Evolutionary conservation across 1,284 basidiomycete genomes (phyloP).

Genomic region (Sanghuangporus weigelae): DNA sequence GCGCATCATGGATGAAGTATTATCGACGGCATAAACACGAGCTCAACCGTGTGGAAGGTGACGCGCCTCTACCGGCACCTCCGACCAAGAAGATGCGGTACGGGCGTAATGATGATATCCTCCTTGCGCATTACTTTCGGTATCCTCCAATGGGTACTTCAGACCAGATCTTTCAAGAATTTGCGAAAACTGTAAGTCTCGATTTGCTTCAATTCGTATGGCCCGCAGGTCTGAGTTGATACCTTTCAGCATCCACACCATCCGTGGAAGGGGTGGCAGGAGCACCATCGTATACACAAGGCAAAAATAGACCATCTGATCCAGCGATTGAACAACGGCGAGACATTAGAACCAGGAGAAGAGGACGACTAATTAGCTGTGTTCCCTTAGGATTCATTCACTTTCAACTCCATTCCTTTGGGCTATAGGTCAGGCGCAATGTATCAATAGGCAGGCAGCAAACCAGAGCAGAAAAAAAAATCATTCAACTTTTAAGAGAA

Average conservation of each 20-base stretch:
- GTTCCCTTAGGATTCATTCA: too few relatives aligned
- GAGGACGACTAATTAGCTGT: slow-evolving; percentile 1
- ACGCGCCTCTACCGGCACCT: slow-evolving; percentile 63
- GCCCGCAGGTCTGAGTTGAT: not conserved
- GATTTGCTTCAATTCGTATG: not conserved
- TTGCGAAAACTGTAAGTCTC: slow-evolving; percentile 55
- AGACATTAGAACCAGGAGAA: slow-evolving; percentile 38
- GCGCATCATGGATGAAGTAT: slow-evolving; percentile 87
- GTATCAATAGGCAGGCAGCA: too few relatives aligned
- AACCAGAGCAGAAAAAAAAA: too few relatives aligned
- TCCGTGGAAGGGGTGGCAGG: slow-evolving; percentile 88
- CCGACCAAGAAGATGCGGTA: slow-evolving; percentile 84
- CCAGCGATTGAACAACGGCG: slow-evolving; percentile 49
- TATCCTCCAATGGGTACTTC: slow-evolving; percentile 70
- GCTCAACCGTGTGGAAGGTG: slow-evolving; percentile 52
- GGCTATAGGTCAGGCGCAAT: too few relatives aligned
- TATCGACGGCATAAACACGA: slow-evolving; percentile 82
- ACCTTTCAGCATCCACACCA: slow-evolving; percentile 66
- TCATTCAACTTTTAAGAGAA: too few relatives aligned
- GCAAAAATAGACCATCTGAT: slow-evolving; percentile 76
- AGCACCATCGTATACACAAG: slow-evolving; percentile 81
- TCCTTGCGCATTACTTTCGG: slow-evolving; percentile 67
- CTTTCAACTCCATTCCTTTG: too few relatives aligned
- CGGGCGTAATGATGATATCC: slow-evolving; percentile 65
- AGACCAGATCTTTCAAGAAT: slow-evolving; percentile 74